Base-by-base conservation (phyloP, 441 rosid genomes). In the Gossypium aridum region DNA sequence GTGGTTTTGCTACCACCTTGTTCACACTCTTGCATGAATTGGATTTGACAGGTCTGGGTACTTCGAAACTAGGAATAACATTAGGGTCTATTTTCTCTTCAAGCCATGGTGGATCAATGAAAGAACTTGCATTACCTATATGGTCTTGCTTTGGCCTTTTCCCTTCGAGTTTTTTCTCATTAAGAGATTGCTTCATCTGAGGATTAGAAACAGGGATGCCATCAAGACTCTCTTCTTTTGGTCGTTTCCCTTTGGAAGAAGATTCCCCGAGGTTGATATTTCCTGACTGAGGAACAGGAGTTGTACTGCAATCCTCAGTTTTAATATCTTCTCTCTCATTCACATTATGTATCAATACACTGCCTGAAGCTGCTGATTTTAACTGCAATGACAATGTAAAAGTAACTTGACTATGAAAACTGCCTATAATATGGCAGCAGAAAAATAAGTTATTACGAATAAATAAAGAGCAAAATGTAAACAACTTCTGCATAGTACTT, bases 71-170 rank as follows among this genome's bases (percentile, higher is more conserved):
- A 8, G 76, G 61, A 13, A 20, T 2, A 14, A 69, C 57, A 70
- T 80, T 74, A 7, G 81, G 76, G 28, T 79, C 83, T 43, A 73
- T 49, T 64, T 87, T 88, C 74, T 89, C 90, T 77, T 88, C 91
- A 77, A 74, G 69, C 86, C 88, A 87, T 8, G 79, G 53, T 14
- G 88, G 67, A 67, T 77, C 85, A 55, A 79, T 70, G 74, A 63
- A 83, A 49, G 85, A 83, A 74, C 88, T 83, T 14, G 83, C 76
- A 23, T 77, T 82, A 78, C 80, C 84, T 70, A 78, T 64, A 80
- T 72, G 71, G 57, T 85, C 94, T n/a, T 81, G 87, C 82, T 84
- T 91, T 70, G 80, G 88, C 76, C 84, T 81, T 81, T 92, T 90
- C 23, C 90, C 96, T 83, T 82, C 80, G 54, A 60, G 81, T 69